Percentiles rank a stretch among this genome's conserved stretches.
phyloP scores from a whole-genome alignment of 2,329 filamentous ascomycete genomes.

The Pseudocercospora crystallina region DNA sequence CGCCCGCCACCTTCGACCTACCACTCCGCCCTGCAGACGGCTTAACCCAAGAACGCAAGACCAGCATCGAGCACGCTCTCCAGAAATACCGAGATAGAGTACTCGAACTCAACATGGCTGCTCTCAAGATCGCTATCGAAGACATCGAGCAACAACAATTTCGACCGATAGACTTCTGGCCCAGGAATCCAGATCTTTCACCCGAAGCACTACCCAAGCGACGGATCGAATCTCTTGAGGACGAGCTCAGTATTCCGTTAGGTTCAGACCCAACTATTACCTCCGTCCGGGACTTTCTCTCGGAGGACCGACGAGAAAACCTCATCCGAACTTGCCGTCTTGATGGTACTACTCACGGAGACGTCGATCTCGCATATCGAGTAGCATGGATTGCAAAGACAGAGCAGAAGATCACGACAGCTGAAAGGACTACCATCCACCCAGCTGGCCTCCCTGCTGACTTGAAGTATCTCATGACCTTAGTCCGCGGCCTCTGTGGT shows the following conservation, averaged over 20 bases:
- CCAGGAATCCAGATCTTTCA: too few species aligned
- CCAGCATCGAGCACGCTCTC: constrained; percentile 2
- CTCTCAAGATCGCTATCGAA: neutral
- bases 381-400: neutral
- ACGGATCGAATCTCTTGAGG: neutral
- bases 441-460: constrained; percentile 3
- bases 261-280: neutral
- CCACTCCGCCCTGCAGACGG: neutral
- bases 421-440: neutral
- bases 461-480: constrained; percentile 7
- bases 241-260: neutral
- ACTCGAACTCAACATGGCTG: neutral
- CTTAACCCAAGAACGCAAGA: too few species aligned
- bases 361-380: neutral
- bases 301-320: neutral
- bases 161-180: neutral
- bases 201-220: too few species aligned
- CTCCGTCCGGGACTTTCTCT: neutral
- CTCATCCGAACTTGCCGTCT: constrained; percentile 2
- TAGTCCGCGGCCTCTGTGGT: constrained; percentile 4
- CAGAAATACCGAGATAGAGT: constrained; percentile 2
- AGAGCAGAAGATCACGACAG: constrained; percentile 1
- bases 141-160: neutral
- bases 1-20: neutral
- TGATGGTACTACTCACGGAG: neutral